Percentiles rank a stretch among this genome's conserved stretches.
Evolutionary conservation across 257 asterid species (phyloP).

Genomic region (Solanum acaule): DNA sequence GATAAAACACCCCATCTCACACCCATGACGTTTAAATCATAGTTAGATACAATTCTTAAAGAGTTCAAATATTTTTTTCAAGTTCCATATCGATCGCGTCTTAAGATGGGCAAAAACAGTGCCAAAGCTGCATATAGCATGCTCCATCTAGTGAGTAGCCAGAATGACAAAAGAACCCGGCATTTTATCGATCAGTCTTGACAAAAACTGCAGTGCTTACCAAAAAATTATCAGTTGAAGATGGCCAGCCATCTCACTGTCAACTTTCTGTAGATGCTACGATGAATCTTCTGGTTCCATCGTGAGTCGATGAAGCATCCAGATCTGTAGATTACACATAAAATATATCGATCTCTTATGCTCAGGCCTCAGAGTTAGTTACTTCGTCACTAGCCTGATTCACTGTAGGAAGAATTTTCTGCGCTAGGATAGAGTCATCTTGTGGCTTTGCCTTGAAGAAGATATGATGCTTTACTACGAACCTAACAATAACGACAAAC

Average conservation of each 20-base stretch:
- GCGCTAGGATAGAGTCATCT: constrained; percentile 7
- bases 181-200: neutral
- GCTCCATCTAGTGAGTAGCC: neutral
- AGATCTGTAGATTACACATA: neutral
- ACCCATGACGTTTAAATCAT: too few species aligned
- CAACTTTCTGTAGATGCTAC: neutral
- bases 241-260: neutral
- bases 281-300: neutral
- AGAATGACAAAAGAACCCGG: neutral
- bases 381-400: neutral
- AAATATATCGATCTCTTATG: neutral
- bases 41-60: too few species aligned
- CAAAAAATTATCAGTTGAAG: neutral
- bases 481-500: constrained; percentile 43
- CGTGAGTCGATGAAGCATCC: neutral
- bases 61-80: too few species aligned
- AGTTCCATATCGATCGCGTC: too few species aligned
- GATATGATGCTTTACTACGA: constrained; percentile 87
- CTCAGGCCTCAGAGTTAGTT: neutral
- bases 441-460: too few species aligned
- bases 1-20: too few species aligned
- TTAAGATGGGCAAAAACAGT: neutral
- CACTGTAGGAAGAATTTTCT: neutral
- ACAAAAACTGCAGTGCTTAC: neutral
- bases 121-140: too few species aligned